These are phyloP conservation scores for Pycnococcus provasolii DNA, from an alignment of 139 green algal species.

Conservation along the genomic window DNA sequence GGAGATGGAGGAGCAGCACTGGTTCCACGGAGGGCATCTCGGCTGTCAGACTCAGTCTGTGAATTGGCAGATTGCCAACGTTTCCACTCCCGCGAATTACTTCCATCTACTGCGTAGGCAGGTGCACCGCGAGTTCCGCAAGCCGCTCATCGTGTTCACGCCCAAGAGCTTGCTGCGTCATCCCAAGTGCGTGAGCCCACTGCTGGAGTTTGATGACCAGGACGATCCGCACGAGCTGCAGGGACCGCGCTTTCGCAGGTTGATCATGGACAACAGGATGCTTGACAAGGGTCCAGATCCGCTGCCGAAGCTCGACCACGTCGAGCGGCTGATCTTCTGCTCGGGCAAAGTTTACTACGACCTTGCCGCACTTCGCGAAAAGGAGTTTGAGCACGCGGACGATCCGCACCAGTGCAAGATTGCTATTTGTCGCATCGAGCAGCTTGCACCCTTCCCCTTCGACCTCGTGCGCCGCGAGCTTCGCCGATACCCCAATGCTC, in stretches of 20 bases:
- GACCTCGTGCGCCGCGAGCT: slow-evolving; percentile 90
- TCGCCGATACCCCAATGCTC: slow-evolving; percentile 69
- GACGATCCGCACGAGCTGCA: background rate
- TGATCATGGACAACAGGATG: slow-evolving; percentile 83
- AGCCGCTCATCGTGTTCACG: slow-evolving; percentile 86
- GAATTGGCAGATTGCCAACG: slow-evolving; percentile 94
- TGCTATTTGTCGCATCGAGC: slow-evolving; percentile 82
- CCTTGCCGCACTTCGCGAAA: slow-evolving; percentile 70
- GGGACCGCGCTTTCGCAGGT: slow-evolving; percentile 87
- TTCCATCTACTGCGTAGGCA: slow-evolving; percentile 89
- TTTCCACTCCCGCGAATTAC: slow-evolving; percentile 95
- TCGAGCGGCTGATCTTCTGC: slow-evolving; percentile 84
- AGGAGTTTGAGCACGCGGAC: slow-evolving; percentile 43
- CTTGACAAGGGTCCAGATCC: background rate
- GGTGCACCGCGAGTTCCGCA: slow-evolving; percentile 92
- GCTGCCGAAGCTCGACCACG: slow-evolving; percentile 46
- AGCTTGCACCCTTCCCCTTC: slow-evolving; percentile 93
- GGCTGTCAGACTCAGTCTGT: slow-evolving; percentile 51
- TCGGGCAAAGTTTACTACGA: slow-evolving; percentile 97
- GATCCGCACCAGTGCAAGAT: slow-evolving; percentile 22
- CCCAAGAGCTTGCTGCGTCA: slow-evolving; percentile 94
- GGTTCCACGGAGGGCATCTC: too few species aligned
- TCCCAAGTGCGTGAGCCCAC: slow-evolving; percentile 60
- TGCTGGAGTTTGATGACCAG: slow-evolving; percentile 65
- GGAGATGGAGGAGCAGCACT: background rate